Evolutionary conservation across 1,139 yeast species (phyloP), one percentile per base, ranked within the genome.

Genomic region (Hemisphaericaspora xylanilytica): DNA sequence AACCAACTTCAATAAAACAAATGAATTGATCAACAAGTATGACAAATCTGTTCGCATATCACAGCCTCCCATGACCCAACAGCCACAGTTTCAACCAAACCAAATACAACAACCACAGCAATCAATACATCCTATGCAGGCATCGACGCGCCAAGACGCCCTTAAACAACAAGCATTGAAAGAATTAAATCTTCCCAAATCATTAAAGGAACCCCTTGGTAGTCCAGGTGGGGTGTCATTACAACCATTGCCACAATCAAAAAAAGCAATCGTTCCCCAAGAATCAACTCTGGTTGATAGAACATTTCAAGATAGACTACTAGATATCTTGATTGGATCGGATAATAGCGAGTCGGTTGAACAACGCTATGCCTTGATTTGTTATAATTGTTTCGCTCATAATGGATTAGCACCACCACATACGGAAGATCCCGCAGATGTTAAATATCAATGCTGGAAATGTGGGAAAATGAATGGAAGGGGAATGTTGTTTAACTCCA

Each of bases 361-460:
- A 39, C 67, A 67, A 41, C 63, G 95, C 35, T 85, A 72, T 55
- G 96, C 96, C 0, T 69, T 87, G 49, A 84, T 87, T 14, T 87
- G 96, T 55, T 49, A 55, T 20, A 65, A 71, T 13, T 87, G 96
- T 53, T 67, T 61, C 33, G 65, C 70, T 20, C 95, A 87, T 59
- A 87, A 87, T 53, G 96, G 96, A 1, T 68, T 87, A 38, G 95
- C 95, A 0, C 87, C 89, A 4, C 90, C 88, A 1, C 84, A 85
- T 35, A 57, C 65, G 13, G 63, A 66, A 39, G 56, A 67, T 16
- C 87, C 95, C 0, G 58, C 57, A 4, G 61, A 65, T 14, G 79
- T 88, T 7, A 63, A 63, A 41, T 90, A 82, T 54, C 61, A 71
- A 5, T 90, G 97, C 59, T 88, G 92, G 9, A 64, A 67, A 25